These are phyloP conservation scores for Nepenthes mirabilis DNA, from an alignment of 148 eudicot genomes.

Conservation along the genomic window DNA sequence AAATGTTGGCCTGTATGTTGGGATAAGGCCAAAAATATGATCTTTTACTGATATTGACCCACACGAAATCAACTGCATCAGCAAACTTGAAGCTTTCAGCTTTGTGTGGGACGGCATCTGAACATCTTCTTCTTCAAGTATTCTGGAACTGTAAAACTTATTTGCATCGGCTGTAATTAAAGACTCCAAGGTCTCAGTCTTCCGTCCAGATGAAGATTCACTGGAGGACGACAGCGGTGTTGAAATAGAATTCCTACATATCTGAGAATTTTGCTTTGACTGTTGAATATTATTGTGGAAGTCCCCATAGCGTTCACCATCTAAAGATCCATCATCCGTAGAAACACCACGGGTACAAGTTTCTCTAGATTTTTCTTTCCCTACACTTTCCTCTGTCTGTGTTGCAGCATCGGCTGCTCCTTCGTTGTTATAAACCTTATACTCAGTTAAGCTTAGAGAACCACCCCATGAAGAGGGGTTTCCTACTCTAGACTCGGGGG, in stretches of 20 bases:
- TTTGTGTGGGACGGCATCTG: slow-evolving; percentile 33
- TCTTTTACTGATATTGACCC: slow-evolving; percentile 89
- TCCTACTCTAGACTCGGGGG: slow-evolving; percentile 56
- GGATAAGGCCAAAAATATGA: slow-evolving; percentile 74
- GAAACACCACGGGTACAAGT: slow-evolving; percentile 78
- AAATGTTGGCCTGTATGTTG: slow-evolving; percentile 61
- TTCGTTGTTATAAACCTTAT: slow-evolving; percentile 46
- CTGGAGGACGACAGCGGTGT: slow-evolving; percentile 54
- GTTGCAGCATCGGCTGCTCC: slow-evolving; percentile 82
- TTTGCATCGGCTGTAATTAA: slow-evolving; percentile 73
- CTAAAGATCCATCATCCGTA: slow-evolving; percentile 56
- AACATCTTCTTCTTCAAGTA: slow-evolving; percentile 36
- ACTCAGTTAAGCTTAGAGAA: slow-evolving; percentile 61
- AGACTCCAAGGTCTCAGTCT: slow-evolving; percentile 76
- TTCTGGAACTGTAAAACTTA: slow-evolving; percentile 62
- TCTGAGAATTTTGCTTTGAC: slow-evolving; percentile 25
- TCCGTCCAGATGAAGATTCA: slow-evolving; percentile 59
- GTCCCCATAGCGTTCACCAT: slow-evolving; percentile 23
- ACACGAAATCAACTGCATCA: slow-evolving; percentile 89
- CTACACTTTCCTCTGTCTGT: slow-evolving; percentile 62
- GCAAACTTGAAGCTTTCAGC: slow-evolving; percentile 60
- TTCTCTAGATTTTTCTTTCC: slow-evolving; percentile 25
- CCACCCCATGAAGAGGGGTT: slow-evolving; percentile 54
- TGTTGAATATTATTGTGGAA: slow-evolving; percentile 10
- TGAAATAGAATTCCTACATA: slow-evolving; percentile 26